Percentiles rank a stretch among this genome's conserved stretches.
Evolutionary conservation across 1,139 yeast species (phyloP).

Genomic region (Torulaspora pretoriensis): DNA sequence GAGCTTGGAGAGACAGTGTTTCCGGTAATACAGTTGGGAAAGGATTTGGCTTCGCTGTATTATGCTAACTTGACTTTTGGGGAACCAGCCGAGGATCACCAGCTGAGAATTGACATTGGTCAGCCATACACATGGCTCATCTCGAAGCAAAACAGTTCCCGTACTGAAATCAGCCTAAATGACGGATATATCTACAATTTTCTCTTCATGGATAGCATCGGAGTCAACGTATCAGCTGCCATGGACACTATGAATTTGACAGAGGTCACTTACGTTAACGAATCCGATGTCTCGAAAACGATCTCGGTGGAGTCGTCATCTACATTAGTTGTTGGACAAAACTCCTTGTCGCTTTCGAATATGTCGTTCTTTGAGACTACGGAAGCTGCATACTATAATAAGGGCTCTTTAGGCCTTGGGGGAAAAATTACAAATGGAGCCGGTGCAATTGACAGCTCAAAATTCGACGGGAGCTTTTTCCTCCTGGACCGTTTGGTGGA

Average conservation of each 20-base stretch:
- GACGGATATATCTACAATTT: slow-evolving; percentile 14
- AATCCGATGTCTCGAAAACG: neutral
- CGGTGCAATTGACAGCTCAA: slow-evolving; percentile 17
- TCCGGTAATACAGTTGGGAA: slow-evolving; percentile 27
- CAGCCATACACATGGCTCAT: slow-evolving; percentile 45
- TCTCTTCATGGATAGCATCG: slow-evolving; percentile 23
- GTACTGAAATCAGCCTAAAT: slow-evolving; percentile 15
- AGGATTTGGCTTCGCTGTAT: slow-evolving; percentile 23
- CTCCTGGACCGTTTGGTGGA: slow-evolving; percentile 41
- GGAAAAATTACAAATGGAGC: slow-evolving; percentile 30
- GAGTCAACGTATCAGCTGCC: slow-evolving; percentile 25
- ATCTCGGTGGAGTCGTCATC: slow-evolving; percentile 4
- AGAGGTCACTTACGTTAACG: slow-evolving; percentile 2
- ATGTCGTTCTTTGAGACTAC: slow-evolving; percentile 39
- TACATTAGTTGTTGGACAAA: slow-evolving; percentile 4
- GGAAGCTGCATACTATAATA: slow-evolving; percentile 40
- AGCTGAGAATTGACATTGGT: slow-evolving; percentile 40
- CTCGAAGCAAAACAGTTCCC: slow-evolving; percentile 26
- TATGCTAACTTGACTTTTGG: slow-evolving; percentile 41
- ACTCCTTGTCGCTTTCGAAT: slow-evolving; percentile 18
- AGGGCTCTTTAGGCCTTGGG: slow-evolving; percentile 59
- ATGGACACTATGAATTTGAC: slow-evolving; percentile 25
- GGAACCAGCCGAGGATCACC: slow-evolving; percentile 35
- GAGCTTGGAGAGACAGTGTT: slow-evolving; percentile 3
- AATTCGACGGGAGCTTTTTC: slow-evolving; percentile 39